These are phyloP conservation scores for Kwoniella bestiolae DNA, from an alignment of 768 basidiomycete species.

Conservation along the genomic window DNA sequence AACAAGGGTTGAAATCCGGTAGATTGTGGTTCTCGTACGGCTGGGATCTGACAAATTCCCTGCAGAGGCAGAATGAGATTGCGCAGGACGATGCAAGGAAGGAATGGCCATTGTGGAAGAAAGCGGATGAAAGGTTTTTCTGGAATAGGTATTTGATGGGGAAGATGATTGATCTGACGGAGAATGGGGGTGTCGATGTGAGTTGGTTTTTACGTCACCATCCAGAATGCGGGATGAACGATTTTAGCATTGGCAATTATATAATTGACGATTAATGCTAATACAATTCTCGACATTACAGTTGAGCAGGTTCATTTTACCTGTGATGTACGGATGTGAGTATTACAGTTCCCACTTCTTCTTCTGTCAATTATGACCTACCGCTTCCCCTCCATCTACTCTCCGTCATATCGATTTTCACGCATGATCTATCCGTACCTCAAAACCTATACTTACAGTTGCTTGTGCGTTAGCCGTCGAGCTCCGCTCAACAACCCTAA, in stretches of 20 bases:
- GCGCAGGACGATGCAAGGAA: slow-evolving; percentile 60
- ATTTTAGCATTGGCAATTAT: too few relatives aligned
- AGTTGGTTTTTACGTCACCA: slow-evolving; percentile 52
- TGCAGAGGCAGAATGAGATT: slow-evolving; percentile 78
- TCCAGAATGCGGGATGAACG: too few relatives aligned
- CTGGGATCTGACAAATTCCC: slow-evolving; percentile 82
- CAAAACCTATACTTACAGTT: not conserved
- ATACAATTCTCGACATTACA: slow-evolving; percentile 54
- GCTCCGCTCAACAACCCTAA: slow-evolving; percentile 72
- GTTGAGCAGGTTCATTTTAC: slow-evolving; percentile 87
- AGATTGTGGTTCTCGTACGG: slow-evolving; percentile 86
- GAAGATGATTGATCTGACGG: slow-evolving; percentile 66
- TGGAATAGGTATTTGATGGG: slow-evolving; percentile 86
- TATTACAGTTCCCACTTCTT: slow-evolving; percentile 36
- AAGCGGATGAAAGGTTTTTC: slow-evolving; percentile 96
- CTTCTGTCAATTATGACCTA: too few relatives aligned
- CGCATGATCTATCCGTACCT: too few relatives aligned
- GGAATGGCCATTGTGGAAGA: slow-evolving; percentile 50
- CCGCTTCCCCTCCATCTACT: too few relatives aligned
- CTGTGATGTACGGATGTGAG: slow-evolving; percentile 92
- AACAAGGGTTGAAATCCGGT: slow-evolving; percentile 78
- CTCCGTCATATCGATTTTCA: too few relatives aligned
- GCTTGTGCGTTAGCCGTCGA: slow-evolving; percentile 71
- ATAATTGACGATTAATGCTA: not conserved
- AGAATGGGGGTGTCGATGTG: slow-evolving; percentile 69